Conservation (phyloP, 2,329 filamentous ascomycete species). For the Beauveria sp. region DNA sequence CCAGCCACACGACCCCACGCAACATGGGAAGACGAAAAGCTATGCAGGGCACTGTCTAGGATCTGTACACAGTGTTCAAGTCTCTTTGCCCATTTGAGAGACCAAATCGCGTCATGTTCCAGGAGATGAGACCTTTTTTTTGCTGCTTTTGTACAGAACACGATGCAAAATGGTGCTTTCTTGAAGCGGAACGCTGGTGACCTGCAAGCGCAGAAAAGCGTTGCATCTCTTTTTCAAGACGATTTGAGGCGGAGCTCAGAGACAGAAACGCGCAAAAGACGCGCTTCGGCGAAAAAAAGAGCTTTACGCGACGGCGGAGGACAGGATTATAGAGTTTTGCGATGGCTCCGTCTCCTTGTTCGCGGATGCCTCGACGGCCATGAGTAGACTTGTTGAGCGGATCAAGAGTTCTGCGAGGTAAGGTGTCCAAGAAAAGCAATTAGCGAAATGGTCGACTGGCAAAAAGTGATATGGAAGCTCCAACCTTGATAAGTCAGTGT, state of each 20-base stretch:
- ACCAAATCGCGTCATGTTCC: too few species aligned
- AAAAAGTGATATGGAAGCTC: not conserved
- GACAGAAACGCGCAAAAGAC: not conserved
- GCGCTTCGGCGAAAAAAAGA: not conserved
- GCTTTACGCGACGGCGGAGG: not conserved
- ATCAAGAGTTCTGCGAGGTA: constrained; percentile 1
- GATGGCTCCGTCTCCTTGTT: not conserved
- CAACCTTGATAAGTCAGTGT: constrained; percentile 64
- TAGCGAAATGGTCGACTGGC: not conserved
- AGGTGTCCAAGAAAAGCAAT: not conserved
- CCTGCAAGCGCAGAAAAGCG: not conserved
- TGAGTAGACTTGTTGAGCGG: constrained; percentile 6
- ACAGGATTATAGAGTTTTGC: constrained; percentile 6
- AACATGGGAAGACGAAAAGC: not conserved
- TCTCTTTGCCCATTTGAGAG: too few species aligned
- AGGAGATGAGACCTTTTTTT: too few species aligned
- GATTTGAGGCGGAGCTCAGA: not conserved
- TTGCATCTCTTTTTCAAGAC: not conserved
- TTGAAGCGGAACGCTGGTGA: too few species aligned
- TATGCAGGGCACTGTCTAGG: not conserved
- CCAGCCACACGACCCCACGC: not conserved
- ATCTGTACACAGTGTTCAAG: not conserved
- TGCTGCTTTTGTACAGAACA: too few species aligned
- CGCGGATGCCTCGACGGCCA: constrained; percentile 4
- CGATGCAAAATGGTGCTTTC: too few species aligned